These are phyloP conservation scores for Picochlorum sp. DNA, from an alignment of 139 green algal species.

Conservation along the genomic window DNA sequence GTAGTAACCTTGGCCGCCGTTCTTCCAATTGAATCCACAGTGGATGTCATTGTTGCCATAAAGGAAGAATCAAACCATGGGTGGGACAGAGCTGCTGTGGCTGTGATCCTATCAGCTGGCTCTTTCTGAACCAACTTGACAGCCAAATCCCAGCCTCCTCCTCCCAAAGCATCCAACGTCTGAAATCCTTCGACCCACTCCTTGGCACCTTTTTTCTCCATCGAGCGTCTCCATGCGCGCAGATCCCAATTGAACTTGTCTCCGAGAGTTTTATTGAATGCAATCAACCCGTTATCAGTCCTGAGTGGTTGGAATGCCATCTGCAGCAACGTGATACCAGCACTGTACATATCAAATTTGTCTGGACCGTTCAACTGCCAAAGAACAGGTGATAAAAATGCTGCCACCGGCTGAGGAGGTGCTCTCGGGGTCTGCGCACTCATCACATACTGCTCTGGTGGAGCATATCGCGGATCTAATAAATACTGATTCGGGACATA, in stretches of 20 bases:
- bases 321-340: constrained; percentile 63
- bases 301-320: constrained; percentile 66
- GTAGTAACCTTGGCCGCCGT: constrained; percentile 8
- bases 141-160: constrained; percentile 61
- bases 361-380: constrained; percentile 80
- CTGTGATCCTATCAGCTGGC: constrained; percentile 28
- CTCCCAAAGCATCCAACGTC: constrained; percentile 57
- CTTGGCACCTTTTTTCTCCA: constrained; percentile 33
- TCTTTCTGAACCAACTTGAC: constrained; percentile 24
- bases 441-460: constrained; percentile 93
- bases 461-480: constrained; percentile 81
- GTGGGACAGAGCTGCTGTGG: constrained; percentile 39
- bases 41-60: constrained; percentile 9
- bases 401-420: constrained; percentile 65
- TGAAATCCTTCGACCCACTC: constrained; percentile 63
- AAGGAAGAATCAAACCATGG: constrained; percentile 35
- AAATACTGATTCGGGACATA: constrained; percentile 90
- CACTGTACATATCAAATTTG: constrained; percentile 86
- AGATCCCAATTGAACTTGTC: constrained; percentile 50
- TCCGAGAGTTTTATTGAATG: constrained; percentile 53
- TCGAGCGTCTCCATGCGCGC: constrained; percentile 38
- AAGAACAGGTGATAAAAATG: constrained; percentile 76
- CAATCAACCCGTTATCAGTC: constrained; percentile 61
- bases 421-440: constrained; percentile 38
- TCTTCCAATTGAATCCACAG: constrained; percentile 14